Base-by-base conservation (phyloP, 306 rosid species). In the Quercus berberidifolia region DNA sequence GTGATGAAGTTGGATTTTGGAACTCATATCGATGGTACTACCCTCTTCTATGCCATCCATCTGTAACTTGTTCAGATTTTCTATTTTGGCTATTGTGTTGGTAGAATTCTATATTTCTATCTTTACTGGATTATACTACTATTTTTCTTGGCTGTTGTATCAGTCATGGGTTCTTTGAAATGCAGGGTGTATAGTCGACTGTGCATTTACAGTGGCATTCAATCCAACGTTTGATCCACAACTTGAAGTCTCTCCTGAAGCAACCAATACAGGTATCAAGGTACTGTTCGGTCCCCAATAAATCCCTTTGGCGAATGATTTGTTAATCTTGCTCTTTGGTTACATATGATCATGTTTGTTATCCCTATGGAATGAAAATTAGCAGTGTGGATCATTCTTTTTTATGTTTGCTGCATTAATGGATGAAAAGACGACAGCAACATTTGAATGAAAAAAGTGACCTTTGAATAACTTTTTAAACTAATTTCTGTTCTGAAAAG, bases 1-100 rank as follows among this genome's bases (percentile, higher is more conserved):
- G 98, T 95, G 38, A 95, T 95, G 99, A 95, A 91, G 84, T 84
- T 95, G 88, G 99, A 95, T 82, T 95, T 95, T 84, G 99, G 98
- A 83, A 95, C 98, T 71, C 99, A 95, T 80, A 64, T 95, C 43
- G 97, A 95, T 83, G 99, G 99, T 95, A 88, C 78, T 78, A 35
- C 51, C 4, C n/a, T 33, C n/a, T 4, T 58, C 68, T 74, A 17
- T 73, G 62, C 0, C 30, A 6, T 55, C 21, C 74, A 17, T 76
- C 60, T 72, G 31, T 35, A 56, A 3, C 2, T 33, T 52, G 5
- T 25, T 30, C 55, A 4, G 10, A 18, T 51, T 57, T 54, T 60
- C 63, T 30, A 30, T 12, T 31, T 31, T 74, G 71, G 55, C 15
- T 58, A 25, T 60, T 38, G 77, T 55, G 31, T 58, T 81, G 21